Evolutionary conservation across 306 rosid species (phyloP), one percentile per base, ranked within the genome.

Genomic region (Prunus salicina): DNA sequence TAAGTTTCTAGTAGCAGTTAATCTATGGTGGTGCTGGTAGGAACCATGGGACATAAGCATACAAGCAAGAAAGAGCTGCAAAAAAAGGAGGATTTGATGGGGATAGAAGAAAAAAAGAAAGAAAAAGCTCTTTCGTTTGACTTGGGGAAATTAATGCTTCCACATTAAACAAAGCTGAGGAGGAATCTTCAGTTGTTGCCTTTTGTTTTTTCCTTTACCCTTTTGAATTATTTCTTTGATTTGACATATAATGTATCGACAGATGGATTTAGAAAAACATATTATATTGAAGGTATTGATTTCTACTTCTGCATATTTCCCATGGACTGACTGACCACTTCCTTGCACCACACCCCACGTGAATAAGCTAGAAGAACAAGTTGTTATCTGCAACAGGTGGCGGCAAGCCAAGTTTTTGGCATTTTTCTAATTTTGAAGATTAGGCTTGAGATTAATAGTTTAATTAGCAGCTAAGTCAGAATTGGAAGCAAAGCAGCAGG

Each of bases 311-410:
- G 43, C 69, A 34, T 79, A 50, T 77, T 64, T 80, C 62, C 75
- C 84, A 84, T 71, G 74, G 82, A 81, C 78, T 38, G 22, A 58
- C 64, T 34, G 43, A 34, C 68, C 83, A 69, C 69, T 68, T 82
- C 19, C 43, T 65, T 75, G 63, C 78, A 82, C 81, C 58, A 43
- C 78, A 65, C 50, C 67, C 84, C 85, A 85, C 89, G 84, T 83
- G 84, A 86, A 86, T 75, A 34, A 63, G 77, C 64, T 63, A 79
- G 73, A 19, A 25, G 27, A 64, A 64, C 69, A 52, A 22, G 38
- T 43, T 24, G 46, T 67, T 52, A 32, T 80, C 25, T 22, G 66
- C 52, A 32, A 53, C 56, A 62, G 30, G 53, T 22, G 70, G 60
- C 47, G 41, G 58, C 55, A 49, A 30, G 70, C 65, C 65, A 18